Evolutionary conservation across 2,329 filamentous ascomycete species (phyloP).

Genomic region (Arthrocladium fulminans): DNA sequence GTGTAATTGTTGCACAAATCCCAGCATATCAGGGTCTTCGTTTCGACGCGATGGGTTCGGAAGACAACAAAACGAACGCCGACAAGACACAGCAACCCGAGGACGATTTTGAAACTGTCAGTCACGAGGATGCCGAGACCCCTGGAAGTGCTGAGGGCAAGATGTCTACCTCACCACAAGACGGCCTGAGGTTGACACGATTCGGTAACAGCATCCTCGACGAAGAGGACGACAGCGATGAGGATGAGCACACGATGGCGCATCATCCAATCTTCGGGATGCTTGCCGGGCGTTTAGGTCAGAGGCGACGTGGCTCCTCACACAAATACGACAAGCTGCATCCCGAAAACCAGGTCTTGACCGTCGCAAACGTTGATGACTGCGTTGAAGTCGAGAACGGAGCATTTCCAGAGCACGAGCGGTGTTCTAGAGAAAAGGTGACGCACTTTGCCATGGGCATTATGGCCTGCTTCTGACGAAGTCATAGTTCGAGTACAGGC

Average conservation of each 20-base stretch:
- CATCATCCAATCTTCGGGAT: conserved; percentile 22
- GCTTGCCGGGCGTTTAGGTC: conserved; percentile 21
- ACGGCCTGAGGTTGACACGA: conserved; percentile 17
- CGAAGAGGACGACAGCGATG: conserved; percentile 19
- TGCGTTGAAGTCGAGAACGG: conserved; percentile 51
- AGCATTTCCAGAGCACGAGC: conserved; percentile 50
- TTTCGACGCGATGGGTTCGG: background rate
- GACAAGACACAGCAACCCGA: conserved; percentile 14
- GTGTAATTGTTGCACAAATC: background rate
- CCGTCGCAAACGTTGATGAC: conserved; percentile 41
- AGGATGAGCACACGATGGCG: conserved; percentile 19
- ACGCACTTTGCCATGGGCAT: conserved; percentile 13
- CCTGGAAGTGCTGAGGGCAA: conserved; percentile 7
- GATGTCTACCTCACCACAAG: conserved; percentile 10
- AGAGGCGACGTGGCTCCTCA: conserved; percentile 18
- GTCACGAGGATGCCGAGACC: conserved; percentile 21
- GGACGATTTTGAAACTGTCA: conserved; percentile 22
- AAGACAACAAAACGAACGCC: background rate
- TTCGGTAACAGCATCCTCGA: conserved; percentile 16
- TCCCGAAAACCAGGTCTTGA: conserved; percentile 66
- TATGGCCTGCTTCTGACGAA: background rate
- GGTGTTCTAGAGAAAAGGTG: conserved; percentile 53
- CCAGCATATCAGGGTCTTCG: background rate
- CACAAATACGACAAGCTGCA: conserved; percentile 49
- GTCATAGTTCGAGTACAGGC: conserved; percentile 63